Evolutionary conservation across 73 alveolate species (phyloP), one percentile per base, ranked within the genome.

Genomic region (Blepharisma stoltei): DNA sequence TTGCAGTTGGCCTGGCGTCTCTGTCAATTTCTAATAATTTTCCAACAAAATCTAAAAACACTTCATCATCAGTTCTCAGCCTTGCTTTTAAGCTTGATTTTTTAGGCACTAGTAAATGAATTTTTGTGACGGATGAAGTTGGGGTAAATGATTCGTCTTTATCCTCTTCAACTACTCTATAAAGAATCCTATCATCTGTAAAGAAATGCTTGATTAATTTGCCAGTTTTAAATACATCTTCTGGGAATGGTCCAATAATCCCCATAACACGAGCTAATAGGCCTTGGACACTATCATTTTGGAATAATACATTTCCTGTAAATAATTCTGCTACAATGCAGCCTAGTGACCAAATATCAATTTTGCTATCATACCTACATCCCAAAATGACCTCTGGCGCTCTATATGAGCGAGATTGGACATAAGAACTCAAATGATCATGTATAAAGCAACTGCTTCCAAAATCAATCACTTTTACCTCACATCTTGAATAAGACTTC

Each of bases 371-470:
- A 76, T 93, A 93, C 67, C 86, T 82, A 80, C 98, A 93, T 27
- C 98, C 98, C 27, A 93, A 82, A 69, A 93, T 93, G 46, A 93
- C 98, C 71, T 94, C 99, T 6, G 99, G 99, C 20, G 99, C 99
- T 65, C 99, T 73, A 67, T 93, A 93, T 21, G 97, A 89, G 54
- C 98, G 73, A 21, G 93, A 80, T 55, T 81, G 66, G 1, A 81
- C 87, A 54, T 78, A 82, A 41, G 88, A 81, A 65, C 90, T 69
- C n/a, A 76, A 55, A 75, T 90, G 97, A 83, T 90, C 79, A 43
- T 81, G 71, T 5, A 73, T 77, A 55, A 37, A 81, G 54, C 88
- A 81, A 18, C 83, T 54, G 6, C 73, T 76, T 20, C 88, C 87
- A 76, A 81, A 81, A 38, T 81, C 89, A 85, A 95, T 66, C 84